Conservation (phyloP, 768 basidiomycete species). For the Suillus discolor region DNA sequence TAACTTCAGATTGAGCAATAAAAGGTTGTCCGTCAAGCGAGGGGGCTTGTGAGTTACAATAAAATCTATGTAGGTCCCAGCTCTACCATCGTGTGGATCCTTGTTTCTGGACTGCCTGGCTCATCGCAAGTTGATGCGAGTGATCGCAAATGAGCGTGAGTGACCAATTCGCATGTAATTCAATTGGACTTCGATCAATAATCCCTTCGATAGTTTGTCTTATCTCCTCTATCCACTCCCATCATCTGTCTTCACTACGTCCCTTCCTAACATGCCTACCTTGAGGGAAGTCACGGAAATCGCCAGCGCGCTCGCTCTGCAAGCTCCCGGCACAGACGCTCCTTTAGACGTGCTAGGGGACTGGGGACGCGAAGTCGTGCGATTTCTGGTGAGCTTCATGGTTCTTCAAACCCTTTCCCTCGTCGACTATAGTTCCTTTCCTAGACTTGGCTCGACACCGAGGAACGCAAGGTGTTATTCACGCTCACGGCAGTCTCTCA, state of each 20-base stretch:
- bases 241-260: neutral
- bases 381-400: neutral
- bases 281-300: neutral
- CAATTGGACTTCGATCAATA: neutral
- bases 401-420: neutral
- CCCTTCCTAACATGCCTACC: neutral
- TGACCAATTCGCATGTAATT: neutral
- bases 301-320: neutral
- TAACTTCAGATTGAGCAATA: neutral
- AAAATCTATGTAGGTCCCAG: neutral
- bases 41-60: neutral
- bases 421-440: neutral
- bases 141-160: neutral
- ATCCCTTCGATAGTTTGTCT: neutral
- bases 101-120: no score
- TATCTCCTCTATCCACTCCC: neutral
- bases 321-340: neutral
- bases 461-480: neutral
- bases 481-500: neutral
- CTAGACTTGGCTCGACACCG: neutral
- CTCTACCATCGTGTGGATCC: neutral
- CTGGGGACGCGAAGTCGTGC: neutral
- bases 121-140: neutral
- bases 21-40: neutral
- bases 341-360: neutral